phyloP scores from a whole-genome alignment of 2,329 filamentous ascomycete genomes.

The Rhynchosporium secalis region DNA sequence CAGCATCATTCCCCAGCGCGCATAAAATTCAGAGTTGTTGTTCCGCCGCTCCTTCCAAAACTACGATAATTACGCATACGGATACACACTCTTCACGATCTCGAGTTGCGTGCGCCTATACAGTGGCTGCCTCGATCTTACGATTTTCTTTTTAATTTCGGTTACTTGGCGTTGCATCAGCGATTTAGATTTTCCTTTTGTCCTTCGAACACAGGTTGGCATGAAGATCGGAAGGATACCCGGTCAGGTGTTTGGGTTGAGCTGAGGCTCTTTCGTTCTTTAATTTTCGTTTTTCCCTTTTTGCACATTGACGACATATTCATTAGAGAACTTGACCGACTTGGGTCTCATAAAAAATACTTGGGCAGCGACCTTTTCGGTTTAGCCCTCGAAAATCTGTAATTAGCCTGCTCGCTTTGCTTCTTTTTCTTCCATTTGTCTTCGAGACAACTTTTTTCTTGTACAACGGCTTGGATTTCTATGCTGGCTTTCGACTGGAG shows the following conservation, averaged over 20 bases:
- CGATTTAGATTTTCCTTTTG: conserved; percentile 38
- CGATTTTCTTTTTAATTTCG: conserved; percentile 35
- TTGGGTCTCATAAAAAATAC: conserved; percentile 34
- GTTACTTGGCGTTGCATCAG: conserved; percentile 38
- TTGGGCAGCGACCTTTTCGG: conserved; percentile 33
- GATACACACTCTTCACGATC: conserved; percentile 37
- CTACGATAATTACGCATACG: conserved; percentile 35
- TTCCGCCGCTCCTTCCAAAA: conserved; percentile 28
- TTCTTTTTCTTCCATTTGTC: conserved; percentile 37
- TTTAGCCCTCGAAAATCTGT: conserved; percentile 40
- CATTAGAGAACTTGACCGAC: conserved; percentile 33
- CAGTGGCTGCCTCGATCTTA: conserved; percentile 42
- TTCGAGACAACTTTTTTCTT: conserved; percentile 40
- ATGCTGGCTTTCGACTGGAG: conserved; percentile 31
- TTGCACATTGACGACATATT: conserved; percentile 36
- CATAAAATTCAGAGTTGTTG: conserved; percentile 36
- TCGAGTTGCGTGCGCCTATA: conserved; percentile 40
- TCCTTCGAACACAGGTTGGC: conserved; percentile 41
- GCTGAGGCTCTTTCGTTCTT: conserved; percentile 38
- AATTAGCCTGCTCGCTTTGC: conserved; percentile 38
- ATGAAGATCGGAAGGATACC: conserved; percentile 39
- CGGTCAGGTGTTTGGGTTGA: conserved; percentile 41
- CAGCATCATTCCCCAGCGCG: conserved; percentile 34
- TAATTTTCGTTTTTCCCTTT: conserved; percentile 36
- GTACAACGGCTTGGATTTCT: conserved; percentile 37